Base-by-base conservation (phyloP, 306 rosid species). In the Lablab purpureus region DNA sequence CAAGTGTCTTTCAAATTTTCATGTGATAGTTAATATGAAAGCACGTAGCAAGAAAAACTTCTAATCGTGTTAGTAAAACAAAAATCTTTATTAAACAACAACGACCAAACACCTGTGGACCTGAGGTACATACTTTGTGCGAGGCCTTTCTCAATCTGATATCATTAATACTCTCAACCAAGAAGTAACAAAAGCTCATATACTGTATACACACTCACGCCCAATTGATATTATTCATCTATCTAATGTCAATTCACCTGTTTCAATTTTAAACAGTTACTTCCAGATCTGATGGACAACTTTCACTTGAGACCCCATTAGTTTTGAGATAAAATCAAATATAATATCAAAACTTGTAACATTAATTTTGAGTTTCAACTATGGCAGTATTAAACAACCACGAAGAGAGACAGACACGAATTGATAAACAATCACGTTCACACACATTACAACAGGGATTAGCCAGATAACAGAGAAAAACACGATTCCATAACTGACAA, bases 401-500 rank as follows among this genome's bases (percentile, higher is more conserved):
- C 1, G 7, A 8, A 32, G 25, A 32, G 15, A 64, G 17, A 36
- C 12, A 34, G 9, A 32, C 17, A 59, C 30, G 40, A 9, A n/a
- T 21, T 10, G 40, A 64, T n/a, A 37, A 30, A 19, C 25, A 71
- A 27, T 49, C 32, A 49, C 19, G 50, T 71, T 18, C 52, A 21
- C 67, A 22, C 5, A 21, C 9, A n/a, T 32, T 1, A 32, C 17
- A 13, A 5, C 22, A 13, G 11, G 1, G 12, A 40, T 40, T 40
- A 40, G 3, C 13, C 12, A 8, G 12, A 40, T 7, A 58, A 74
- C 19, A 64, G 56, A 51, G 37, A 1, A 37, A 67, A 78, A 45
- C n/a, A 67, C 4, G 59, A 68, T 54, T 52, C 65, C 1, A 76
- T 30, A 50, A 21, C 18, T 37, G 46, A 75, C 64, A 62, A 18